Conservation (phyloP, 2,329 filamentous ascomycete species). For the Penicillium verrucosum region DNA sequence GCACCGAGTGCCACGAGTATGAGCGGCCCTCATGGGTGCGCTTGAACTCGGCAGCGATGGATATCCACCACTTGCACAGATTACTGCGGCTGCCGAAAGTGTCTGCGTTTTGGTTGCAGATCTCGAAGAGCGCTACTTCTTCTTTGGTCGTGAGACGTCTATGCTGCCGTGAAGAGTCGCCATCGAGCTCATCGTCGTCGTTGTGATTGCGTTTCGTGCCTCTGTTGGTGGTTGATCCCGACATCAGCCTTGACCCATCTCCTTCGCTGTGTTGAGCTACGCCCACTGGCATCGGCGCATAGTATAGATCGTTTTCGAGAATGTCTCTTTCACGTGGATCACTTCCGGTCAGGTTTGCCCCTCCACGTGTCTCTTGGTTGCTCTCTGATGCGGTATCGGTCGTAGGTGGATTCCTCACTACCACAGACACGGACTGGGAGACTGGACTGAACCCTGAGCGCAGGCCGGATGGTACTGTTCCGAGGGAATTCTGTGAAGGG, state of each 20-base stretch:
- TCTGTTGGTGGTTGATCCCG: slow-evolving; percentile 1
- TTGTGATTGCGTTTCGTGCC: slow-evolving; percentile 16
- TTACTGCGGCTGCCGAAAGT: slow-evolving; percentile 42
- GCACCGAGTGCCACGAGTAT: slow-evolving; percentile 45
- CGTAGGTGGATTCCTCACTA: slow-evolving; percentile 10
- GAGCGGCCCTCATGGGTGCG: slow-evolving; percentile 35
- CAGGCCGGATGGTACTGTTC: neutral
- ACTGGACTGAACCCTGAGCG: slow-evolving; percentile 1
- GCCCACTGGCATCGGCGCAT: slow-evolving; percentile 15
- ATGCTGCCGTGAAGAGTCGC: slow-evolving; percentile 30
- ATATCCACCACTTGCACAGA: slow-evolving; percentile 44
- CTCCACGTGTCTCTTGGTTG: slow-evolving; percentile 17
- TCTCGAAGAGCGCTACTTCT: slow-evolving; percentile 40
- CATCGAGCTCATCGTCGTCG: slow-evolving; percentile 7
- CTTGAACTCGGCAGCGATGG: slow-evolving; percentile 39
- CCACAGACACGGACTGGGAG: slow-evolving; percentile 12
- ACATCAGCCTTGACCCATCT: slow-evolving; percentile 4
- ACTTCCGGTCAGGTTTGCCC: slow-evolving; percentile 11
- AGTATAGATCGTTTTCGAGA: slow-evolving; percentile 13
- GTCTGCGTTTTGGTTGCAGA: slow-evolving; percentile 38
- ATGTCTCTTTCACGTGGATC: slow-evolving; percentile 8
- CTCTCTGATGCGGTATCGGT: slow-evolving; percentile 10
- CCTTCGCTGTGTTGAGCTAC: neutral
- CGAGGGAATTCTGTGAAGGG: neutral
- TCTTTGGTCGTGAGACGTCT: slow-evolving; percentile 41